Base-by-base conservation (phyloP, 192 early-diverging fungal species). In the Rhizoclosmatium sp. region DNA sequence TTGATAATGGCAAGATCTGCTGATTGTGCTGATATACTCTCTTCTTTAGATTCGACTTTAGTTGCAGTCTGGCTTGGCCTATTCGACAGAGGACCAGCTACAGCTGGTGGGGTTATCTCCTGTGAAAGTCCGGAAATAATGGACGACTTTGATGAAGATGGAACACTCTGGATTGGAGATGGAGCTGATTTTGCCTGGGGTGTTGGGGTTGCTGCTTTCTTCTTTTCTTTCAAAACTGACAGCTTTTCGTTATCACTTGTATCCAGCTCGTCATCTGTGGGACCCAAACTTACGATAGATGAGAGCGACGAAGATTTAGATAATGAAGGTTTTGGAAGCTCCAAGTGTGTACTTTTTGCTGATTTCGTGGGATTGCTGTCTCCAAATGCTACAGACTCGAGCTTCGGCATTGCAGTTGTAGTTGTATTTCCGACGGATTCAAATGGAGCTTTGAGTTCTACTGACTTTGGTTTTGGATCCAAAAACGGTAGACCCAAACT, bases 301-400 rank as follows among this genome's bases (percentile, higher is more conserved):
- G 73, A 75, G 9, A 75, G 46, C 19, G 73, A 75, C 59, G 73
- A 75, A 5, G 73, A 75, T 46, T 64, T 75, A 16, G 70, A 72
- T 41, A 72, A 41, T 65, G 62, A 16, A 16, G 12, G 9, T 65
- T 65, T 65, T 10, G 7, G 5, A 16, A 10, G 23, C 9, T 10
- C 21, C 21, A 21, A 10, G 10, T 16, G 5, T 65, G 5, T 5
- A 65, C 7, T 5, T 21, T 65, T 21, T 5, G 62, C 41, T 65
- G 5, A 16, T 65, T 65, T 23, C 21, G 12, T 58, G 56, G 56
- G n/a, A 14, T 58, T 14, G 56, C 56, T 16, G 56, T 21, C 56
- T 58, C 21, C 14, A 58, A 16, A 58, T 58, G 12, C 56, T 14
- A 58, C 12, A 16, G 56, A 16, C 56, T 58, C 56, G n/a, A 58